Evolutionary conservation across 805 yeast genomes (phyloP).

Genomic region (Myxozyma kluyveri): DNA sequence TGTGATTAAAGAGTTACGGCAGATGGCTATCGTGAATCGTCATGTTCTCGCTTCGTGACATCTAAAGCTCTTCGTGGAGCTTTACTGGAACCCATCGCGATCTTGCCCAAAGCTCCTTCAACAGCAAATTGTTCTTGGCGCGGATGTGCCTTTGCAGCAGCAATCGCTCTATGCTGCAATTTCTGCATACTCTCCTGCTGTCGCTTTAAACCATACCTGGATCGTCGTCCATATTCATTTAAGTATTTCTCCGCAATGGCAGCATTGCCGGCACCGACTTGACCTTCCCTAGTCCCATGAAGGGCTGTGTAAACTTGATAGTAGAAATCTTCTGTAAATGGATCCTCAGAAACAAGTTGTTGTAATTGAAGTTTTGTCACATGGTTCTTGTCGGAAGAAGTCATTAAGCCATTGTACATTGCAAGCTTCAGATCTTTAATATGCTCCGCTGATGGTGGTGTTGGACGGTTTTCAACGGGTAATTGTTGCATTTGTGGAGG

Average conservation of each 20-base stretch:
- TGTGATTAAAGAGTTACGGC: no score
- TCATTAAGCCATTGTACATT: conserved; percentile 90
- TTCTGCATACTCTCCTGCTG: conserved; percentile 69
- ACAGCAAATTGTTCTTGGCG: conserved; percentile 59
- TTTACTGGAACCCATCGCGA: conserved; percentile 72
- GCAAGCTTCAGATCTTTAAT: conserved; percentile 52
- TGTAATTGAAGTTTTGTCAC: conserved; percentile 92
- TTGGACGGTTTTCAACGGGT: conserved; percentile 19
- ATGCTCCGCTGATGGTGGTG: conserved; percentile 46
- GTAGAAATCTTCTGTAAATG: conserved; percentile 94
- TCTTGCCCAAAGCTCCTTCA: conserved; percentile 89
- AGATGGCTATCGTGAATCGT: conserved; percentile 1
- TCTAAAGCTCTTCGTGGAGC: conserved; percentile 86
- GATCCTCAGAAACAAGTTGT: conserved; percentile 95
- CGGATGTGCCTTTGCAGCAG: conserved; percentile 80
- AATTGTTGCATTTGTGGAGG: conserved; percentile 12
- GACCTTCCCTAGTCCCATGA: conserved; percentile 41
- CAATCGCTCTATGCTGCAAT: conserved; percentile 96
- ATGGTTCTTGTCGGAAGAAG: conserved; percentile 93
- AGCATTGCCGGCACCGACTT: conserved; percentile 14
- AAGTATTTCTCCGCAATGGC: conserved; percentile 26
- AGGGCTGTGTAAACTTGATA: conserved; percentile 85
- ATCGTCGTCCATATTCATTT: conserved; percentile 26
- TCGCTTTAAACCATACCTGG: conserved; percentile 35
- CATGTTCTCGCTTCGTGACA: conserved; percentile 32